phyloP scores from a whole-genome alignment of 2,329 filamentous ascomycete species.

The Westerdykella ornata region DNA sequence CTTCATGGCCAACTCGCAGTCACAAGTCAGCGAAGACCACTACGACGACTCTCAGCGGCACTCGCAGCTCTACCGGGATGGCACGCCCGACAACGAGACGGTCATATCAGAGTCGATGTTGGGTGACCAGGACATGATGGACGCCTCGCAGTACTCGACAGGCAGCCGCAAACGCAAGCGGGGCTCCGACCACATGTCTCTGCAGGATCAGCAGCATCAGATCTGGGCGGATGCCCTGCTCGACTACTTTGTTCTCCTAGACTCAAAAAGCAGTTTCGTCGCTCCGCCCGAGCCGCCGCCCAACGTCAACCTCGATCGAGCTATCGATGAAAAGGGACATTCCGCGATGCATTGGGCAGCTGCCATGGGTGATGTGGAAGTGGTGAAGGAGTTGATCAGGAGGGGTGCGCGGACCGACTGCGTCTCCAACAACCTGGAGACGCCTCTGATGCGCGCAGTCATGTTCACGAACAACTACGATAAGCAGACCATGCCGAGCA shows the following conservation, averaged over 20 bases:
- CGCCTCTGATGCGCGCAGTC: slow-evolving; percentile 87
- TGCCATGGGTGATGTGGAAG: slow-evolving; percentile 91
- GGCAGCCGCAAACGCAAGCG: slow-evolving; percentile 69
- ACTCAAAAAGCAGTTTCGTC: slow-evolving; percentile 65
- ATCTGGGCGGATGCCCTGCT: slow-evolving; percentile 88
- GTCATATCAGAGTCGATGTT: slow-evolving; percentile 79
- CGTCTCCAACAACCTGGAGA: slow-evolving; percentile 61
- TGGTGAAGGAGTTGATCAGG: slow-evolving; percentile 78
- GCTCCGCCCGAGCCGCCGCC: slow-evolving; percentile 69
- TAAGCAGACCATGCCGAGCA: slow-evolving; percentile 78
- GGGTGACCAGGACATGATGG: slow-evolving; percentile 72
- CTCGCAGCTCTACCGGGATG: slow-evolving; percentile 62
- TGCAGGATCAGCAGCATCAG: slow-evolving; percentile 75
- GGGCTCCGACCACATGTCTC: slow-evolving; percentile 56
- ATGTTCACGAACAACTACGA: slow-evolving; percentile 97
- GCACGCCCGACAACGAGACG: slow-evolving; percentile 76
- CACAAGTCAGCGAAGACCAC: slow-evolving; percentile 51
- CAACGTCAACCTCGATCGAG: slow-evolving; percentile 80
- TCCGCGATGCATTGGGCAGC: slow-evolving; percentile 95
- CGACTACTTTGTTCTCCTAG: slow-evolving; percentile 89
- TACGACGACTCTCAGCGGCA: slow-evolving; percentile 57
- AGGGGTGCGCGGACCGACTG: slow-evolving; percentile 70
- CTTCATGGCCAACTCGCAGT: slow-evolving; percentile 22
- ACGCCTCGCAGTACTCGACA: slow-evolving; percentile 57
- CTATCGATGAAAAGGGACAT: slow-evolving; percentile 89